Conservation (phyloP, 106 monocot genomes). For the Iris macrosiphon region DNA sequence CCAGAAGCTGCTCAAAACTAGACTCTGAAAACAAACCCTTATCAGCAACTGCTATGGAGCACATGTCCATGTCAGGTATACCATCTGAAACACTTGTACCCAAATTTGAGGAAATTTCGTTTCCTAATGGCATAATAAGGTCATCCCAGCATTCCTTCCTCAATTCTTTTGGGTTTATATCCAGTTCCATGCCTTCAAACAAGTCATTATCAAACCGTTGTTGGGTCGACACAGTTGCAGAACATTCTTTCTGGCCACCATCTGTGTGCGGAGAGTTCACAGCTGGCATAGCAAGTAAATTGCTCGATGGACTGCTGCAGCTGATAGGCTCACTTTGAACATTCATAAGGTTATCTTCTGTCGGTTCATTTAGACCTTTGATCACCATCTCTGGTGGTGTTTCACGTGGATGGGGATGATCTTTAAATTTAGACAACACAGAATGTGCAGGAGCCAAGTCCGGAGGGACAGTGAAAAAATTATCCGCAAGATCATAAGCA, state of each 20-base stretch:
- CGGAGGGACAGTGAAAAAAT: slow-evolving; percentile 4
- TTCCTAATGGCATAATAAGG: slow-evolving; percentile 16
- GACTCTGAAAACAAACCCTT: slow-evolving; percentile 27
- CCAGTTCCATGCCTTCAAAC: slow-evolving; percentile 54
- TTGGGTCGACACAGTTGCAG: slow-evolving; percentile 4
- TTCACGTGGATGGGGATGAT: slow-evolving; percentile 1
- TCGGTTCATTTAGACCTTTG: not conserved
- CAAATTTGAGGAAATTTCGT: slow-evolving; percentile 21
- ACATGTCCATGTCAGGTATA: slow-evolving; percentile 16
- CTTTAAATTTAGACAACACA: not conserved
- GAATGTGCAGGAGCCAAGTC: slow-evolving; percentile 9
- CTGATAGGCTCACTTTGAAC: not conserved
- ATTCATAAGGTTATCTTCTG: not conserved
- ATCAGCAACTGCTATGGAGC: slow-evolving; percentile 1
- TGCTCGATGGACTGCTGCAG: not conserved
- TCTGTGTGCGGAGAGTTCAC: slow-evolving; percentile 1
- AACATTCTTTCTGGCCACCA: slow-evolving; percentile 1
- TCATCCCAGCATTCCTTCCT: slow-evolving; percentile 46
- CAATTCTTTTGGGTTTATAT: slow-evolving; percentile 21
- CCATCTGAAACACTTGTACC: slow-evolving; percentile 16
- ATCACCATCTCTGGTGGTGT: slow-evolving; percentile 1
- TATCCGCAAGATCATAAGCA: slow-evolving; percentile 7
- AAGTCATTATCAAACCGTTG: slow-evolving; percentile 25
- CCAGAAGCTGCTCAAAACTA: slow-evolving; percentile 40
- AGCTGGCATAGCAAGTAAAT: not conserved